Percentiles rank a stretch among this genome's conserved stretches.
Evolutionary conservation across 768 basidiomycete genomes (phyloP).

Genomic region (Gyrodon lividus): DNA sequence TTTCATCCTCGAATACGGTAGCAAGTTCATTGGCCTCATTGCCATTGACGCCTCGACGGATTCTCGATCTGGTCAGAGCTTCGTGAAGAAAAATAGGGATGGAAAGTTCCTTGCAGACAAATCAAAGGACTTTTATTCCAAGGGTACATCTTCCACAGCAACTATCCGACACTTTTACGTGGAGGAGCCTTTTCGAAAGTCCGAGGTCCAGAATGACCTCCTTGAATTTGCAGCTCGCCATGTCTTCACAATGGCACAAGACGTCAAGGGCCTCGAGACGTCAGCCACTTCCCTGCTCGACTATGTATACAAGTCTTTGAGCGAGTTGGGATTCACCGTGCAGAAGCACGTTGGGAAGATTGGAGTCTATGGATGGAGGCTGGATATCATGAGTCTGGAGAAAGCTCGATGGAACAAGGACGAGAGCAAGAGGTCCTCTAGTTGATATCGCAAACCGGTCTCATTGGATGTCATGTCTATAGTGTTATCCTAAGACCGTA

Average conservation of each 20-base stretch:
- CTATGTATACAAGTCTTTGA: slow-evolving; percentile 48
- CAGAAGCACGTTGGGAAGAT: slow-evolving; percentile 43
- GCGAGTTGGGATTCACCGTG: slow-evolving; percentile 47
- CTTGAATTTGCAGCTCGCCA: slow-evolving; percentile 55
- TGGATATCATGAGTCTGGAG: slow-evolving; percentile 42
- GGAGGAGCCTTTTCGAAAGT: slow-evolving; percentile 58
- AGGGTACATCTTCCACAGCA: slow-evolving; percentile 49
- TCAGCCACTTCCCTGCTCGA: slow-evolving; percentile 49
- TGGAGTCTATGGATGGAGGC: slow-evolving; percentile 61
- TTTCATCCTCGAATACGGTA: slow-evolving; percentile 64
- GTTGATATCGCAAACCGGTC: slow-evolving; percentile 7
- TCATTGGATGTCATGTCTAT: background rate
- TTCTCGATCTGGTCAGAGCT: slow-evolving; percentile 31
- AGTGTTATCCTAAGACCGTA: background rate
- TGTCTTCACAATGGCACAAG: slow-evolving; percentile 48
- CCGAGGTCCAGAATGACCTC: slow-evolving; percentile 63
- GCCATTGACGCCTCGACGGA: slow-evolving; percentile 63
- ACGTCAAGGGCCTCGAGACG: slow-evolving; percentile 46
- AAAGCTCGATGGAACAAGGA: slow-evolving; percentile 46
- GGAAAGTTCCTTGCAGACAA: slow-evolving; percentile 11
- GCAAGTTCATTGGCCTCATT: slow-evolving; percentile 62
- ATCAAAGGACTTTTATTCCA: slow-evolving; percentile 20
- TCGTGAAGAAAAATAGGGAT: slow-evolving; percentile 22
- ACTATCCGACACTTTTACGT: slow-evolving; percentile 74
- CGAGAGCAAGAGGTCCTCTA: slow-evolving; percentile 11